Conservation (phyloP, 129 eudicot genomes). For the Flaveria sonorensis region DNA sequence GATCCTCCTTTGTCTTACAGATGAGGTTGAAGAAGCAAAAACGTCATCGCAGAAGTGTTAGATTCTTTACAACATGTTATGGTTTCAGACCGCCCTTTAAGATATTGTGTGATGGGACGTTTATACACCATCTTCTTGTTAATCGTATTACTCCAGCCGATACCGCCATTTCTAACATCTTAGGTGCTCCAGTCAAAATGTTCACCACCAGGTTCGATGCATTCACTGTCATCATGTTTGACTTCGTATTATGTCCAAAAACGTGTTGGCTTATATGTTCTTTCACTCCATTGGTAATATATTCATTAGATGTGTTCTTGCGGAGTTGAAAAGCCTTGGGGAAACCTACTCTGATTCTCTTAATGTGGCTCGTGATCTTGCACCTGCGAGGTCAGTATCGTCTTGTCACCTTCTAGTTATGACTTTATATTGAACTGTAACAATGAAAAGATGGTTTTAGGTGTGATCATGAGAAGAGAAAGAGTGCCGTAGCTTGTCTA, state of each 20-base stretch:
- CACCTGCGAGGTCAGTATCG: slow-evolving; percentile 70
- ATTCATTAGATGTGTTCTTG: slow-evolving; percentile 72
- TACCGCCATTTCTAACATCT: slow-evolving; percentile 55
- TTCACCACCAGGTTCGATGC: slow-evolving; percentile 71
- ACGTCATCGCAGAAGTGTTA: slow-evolving; percentile 78
- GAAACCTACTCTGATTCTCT: slow-evolving; percentile 49
- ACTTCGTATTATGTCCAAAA: background rate
- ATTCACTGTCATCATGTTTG: background rate
- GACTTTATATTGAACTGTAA: slow-evolving; percentile 1
- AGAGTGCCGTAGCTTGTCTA: slow-evolving; percentile 78
- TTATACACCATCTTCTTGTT: slow-evolving; percentile 70
- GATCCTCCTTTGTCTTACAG: slow-evolving; percentile 26
- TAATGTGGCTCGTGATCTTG: slow-evolving; percentile 58
- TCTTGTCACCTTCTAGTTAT: background rate
- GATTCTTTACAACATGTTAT: slow-evolving; percentile 80
- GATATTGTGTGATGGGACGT: slow-evolving; percentile 89
- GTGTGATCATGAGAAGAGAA: slow-evolving; percentile 57
- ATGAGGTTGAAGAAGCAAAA: slow-evolving; percentile 89
- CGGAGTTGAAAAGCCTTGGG: slow-evolving; percentile 77
- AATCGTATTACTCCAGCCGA: slow-evolving; percentile 71
- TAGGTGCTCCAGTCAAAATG: slow-evolving; percentile 71
- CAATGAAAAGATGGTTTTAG: background rate
- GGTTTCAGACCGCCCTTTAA: slow-evolving; percentile 89
- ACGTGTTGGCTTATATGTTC: background rate
- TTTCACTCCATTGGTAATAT: slow-evolving; percentile 7